Base-by-base conservation (phyloP, 805 yeast genomes). In the Candida rishiriensis region DNA sequence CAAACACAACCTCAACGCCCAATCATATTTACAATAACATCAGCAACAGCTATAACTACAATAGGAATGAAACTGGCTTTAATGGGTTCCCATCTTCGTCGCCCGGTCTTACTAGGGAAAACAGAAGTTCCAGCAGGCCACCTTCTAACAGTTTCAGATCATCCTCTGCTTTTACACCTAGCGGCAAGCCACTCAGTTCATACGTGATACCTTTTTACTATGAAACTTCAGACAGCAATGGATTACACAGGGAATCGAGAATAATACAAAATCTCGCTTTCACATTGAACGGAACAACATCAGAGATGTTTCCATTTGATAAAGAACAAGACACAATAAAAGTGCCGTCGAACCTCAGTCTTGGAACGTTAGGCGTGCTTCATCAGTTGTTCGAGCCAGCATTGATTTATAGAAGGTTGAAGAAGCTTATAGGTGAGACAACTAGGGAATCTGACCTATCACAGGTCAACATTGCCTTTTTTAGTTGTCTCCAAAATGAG, bases 371-470 rank as follows among this genome's bases (percentile, higher is more conserved):
- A 37, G 80, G 81, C 0, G 53, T 80, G 26, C 60, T 87, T 29
- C 78, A 73, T 44, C 60, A 71, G 26, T 64, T 85, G 1, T 66
- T 83, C 34, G 97, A 89, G 60, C 84, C 88, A 1, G 91, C 87
- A 0, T 63, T 89, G 30, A 64, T 88, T 3, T 87, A 76, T 62
- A 72, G 73, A 41, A 60, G 68, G 36, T 61, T 88, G 31, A 61
- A 59, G 4, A 41, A 13, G 53, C 56, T 16, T 50, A 73, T 11
- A 66, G 64, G 33, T 39, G 53, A 17, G 40, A 54, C 36, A 60
- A 46, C 3, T 28, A 37, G 31, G 46, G 44, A 53, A 14, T 75
- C 84, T 3, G 7, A 21, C 7, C 26, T 21, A 21, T 21, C 26
- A 4, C 82, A 85, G 9, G 71, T 84, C 13, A 78, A 77, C 47